Evolutionary conservation across 257 asterid genomes (phyloP).

Genomic region (Coffea eugenioides): DNA sequence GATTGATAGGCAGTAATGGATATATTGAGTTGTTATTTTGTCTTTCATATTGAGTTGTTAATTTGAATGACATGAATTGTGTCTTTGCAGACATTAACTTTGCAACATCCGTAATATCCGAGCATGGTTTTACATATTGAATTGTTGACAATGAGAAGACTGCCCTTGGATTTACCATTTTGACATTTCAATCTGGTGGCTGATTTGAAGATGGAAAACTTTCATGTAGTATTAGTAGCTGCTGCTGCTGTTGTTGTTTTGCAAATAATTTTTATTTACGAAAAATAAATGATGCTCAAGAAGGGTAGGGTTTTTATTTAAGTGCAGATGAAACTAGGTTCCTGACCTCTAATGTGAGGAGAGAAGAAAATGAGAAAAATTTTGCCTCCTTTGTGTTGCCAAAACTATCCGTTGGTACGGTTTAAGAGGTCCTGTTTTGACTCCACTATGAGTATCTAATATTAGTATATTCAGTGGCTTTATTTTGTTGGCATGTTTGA

Average conservation of each 20-base stretch:
- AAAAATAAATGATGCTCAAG: background rate
- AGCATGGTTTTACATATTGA: background rate
- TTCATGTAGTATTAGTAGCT: background rate
- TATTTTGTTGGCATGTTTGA: background rate
- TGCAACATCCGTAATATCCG: background rate
- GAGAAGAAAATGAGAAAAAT: background rate
- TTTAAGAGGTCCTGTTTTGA: background rate
- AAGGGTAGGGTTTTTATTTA: background rate
- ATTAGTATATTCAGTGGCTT: slow-evolving; percentile 2
- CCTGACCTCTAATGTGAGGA: background rate
- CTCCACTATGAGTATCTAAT: background rate
- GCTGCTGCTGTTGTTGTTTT: background rate
- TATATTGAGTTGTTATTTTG: background rate
- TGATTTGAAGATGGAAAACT: background rate
- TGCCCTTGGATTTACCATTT: background rate
- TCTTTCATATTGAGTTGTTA: background rate
- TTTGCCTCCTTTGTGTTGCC: background rate
- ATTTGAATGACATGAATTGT: background rate
- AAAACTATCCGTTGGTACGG: background rate
- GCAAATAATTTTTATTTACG: background rate
- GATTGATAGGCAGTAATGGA: background rate
- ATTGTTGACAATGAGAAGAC: background rate
- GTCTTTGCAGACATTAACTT: background rate
- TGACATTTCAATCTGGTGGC: background rate
- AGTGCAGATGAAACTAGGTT: background rate